phyloP scores from a whole-genome alignment of 768 basidiomycete species.

The Rhizopogon salebrosus region DNA sequence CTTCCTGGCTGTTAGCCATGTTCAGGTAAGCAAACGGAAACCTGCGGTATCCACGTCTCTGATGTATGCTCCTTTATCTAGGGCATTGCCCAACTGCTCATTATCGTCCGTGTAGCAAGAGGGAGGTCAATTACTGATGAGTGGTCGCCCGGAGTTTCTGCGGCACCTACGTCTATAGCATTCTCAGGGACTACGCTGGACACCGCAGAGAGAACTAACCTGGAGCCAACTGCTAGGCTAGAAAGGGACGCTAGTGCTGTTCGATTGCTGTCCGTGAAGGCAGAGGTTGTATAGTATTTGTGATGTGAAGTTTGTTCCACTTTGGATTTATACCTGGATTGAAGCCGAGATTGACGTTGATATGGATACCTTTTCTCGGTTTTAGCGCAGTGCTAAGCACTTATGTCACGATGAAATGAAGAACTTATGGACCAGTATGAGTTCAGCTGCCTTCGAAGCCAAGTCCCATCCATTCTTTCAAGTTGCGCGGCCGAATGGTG shows the following conservation, averaged over 20 bases:
- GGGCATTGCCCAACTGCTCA: conserved; percentile 30
- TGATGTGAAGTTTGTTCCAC: background rate
- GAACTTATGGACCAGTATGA: no score
- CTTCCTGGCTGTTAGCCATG: conserved; percentile 24
- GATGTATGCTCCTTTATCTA: conserved; percentile 3
- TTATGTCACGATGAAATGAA: no score
- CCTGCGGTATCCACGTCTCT: no score
- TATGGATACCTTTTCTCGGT: no score
- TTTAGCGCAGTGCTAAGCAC: no score
- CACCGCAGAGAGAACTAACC: background rate
- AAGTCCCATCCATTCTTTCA: no score
- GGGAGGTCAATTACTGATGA: conserved; percentile 18
- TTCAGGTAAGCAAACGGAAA: conserved; percentile 19
- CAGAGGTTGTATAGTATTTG: background rate
- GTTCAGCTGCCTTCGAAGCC: no score
- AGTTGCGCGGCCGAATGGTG: no score
- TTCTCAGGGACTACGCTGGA: background rate
- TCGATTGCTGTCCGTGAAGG: background rate
- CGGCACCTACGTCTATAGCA: background rate
- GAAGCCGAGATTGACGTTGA: no score
- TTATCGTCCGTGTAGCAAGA: conserved; percentile 30
- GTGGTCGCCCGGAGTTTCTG: background rate
- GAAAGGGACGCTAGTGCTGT: background rate
- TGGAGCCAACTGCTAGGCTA: background rate
- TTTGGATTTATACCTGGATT: background rate